Conservation (phyloP, 1,284 basidiomycete genomes). For the Fistulinella cinereoalba region DNA sequence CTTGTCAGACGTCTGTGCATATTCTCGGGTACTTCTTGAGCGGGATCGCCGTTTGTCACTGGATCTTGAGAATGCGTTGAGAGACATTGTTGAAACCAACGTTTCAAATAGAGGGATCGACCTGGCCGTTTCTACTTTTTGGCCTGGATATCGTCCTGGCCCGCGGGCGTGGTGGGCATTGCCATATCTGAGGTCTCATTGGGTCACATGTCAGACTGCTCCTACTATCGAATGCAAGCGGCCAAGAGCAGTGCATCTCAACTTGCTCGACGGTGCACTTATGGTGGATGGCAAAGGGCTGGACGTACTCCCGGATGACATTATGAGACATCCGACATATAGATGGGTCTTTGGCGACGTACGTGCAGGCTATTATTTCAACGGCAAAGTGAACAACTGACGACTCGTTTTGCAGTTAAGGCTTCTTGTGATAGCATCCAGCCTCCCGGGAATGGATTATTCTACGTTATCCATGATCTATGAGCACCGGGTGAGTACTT, state of each 20-base stretch:
- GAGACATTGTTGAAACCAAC: constrained; percentile 2
- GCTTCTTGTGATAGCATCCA: constrained; percentile 36
- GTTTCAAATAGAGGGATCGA: constrained; percentile 27
- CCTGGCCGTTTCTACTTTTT: constrained; percentile 33
- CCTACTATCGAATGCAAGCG: not conserved
- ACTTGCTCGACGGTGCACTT: constrained; percentile 39
- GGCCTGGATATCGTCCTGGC: constrained; percentile 21
- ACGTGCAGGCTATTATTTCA: not conserved
- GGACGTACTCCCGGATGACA: constrained; percentile 37
- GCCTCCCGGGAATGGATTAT: constrained; percentile 37
- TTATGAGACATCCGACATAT: constrained; percentile 36
- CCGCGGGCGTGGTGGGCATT: not conserved
- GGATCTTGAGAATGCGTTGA: constrained; percentile 20
- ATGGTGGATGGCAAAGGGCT: constrained; percentile 40
- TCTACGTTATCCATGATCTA: constrained; percentile 26
- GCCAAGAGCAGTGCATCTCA: not conserved
- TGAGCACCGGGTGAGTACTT: constrained; percentile 19
- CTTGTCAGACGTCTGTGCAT: too few relatives aligned
- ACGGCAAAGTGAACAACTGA: too few relatives aligned
- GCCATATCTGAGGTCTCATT: not conserved
- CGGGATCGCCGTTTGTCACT: constrained; percentile 30
- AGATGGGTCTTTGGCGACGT: constrained; percentile 34
- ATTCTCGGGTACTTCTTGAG: constrained; percentile 14
- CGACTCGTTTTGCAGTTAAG: constrained; percentile 25
- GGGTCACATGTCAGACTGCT: constrained; percentile 1